Conservation (phyloP, 192 early-diverging fungal genomes). For the Neocallimastix lanati region DNA sequence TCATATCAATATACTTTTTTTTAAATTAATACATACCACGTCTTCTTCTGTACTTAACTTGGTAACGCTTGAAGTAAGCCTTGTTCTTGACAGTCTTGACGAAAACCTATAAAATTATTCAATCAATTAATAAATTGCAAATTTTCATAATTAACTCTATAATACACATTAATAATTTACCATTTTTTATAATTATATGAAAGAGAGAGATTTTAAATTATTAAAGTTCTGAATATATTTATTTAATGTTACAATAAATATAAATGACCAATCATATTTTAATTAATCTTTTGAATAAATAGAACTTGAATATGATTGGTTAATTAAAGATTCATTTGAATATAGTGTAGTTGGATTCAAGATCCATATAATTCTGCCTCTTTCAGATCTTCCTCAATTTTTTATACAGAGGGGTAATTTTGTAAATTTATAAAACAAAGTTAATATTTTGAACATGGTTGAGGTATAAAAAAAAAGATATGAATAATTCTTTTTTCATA, state of each 20-base stretch:
- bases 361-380: not conserved
- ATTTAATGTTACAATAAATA: not conserved
- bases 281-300: not conserved
- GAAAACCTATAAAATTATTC: slow-evolving; percentile 24
- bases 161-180: not conserved
- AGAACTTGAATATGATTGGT: not conserved
- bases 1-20: not conserved
- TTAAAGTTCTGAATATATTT: not conserved
- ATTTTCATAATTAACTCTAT: no score
- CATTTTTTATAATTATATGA: not conserved
- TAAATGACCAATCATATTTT: not conserved
- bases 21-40: slow-evolving; percentile 51
- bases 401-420: not conserved
- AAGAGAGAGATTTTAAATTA: not conserved
- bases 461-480: not conserved
- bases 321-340: not conserved
- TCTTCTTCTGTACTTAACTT: slow-evolving; percentile 98
- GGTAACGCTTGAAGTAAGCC: slow-evolving; percentile 99
- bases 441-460: not conserved
- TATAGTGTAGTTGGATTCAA: not conserved
- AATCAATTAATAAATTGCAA: no score
- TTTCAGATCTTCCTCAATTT: not conserved
- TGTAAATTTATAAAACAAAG: not conserved
- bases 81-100: slow-evolving; percentile 86
- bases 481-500: no score